Evolutionary conservation across 768 basidiomycete species (phyloP).

Genomic region (Boletus sp.): DNA sequence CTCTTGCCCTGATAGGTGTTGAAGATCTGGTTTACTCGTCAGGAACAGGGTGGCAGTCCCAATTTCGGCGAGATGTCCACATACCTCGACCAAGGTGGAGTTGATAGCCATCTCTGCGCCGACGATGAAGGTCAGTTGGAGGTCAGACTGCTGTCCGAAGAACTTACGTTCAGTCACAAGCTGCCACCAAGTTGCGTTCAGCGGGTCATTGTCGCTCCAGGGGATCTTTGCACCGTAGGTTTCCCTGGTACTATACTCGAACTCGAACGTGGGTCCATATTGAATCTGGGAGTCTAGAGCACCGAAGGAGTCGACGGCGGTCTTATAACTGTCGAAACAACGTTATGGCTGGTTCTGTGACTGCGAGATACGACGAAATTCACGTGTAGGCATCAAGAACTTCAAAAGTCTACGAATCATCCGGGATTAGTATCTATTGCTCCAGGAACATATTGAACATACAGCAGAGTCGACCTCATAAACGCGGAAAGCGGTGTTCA

Average conservation of each 20-base stretch:
- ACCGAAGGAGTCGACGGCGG: slow-evolving; percentile 58
- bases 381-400: slow-evolving; percentile 76
- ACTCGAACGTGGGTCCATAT: slow-evolving; percentile 56
- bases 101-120: slow-evolving; percentile 60
- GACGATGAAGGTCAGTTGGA: neutral
- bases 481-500: slow-evolving; percentile 68
- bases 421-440: neutral
- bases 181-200: slow-evolving; percentile 86
- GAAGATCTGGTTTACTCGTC: slow-evolving; percentile 46
- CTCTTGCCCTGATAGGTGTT: slow-evolving; percentile 70
- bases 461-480: slow-evolving; percentile 54
- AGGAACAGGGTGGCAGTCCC: neutral
- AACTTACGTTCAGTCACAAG: slow-evolving; percentile 65
- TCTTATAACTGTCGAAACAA: slow-evolving; percentile 49
- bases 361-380: slow-evolving; percentile 20
- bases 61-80: slow-evolving; percentile 13
- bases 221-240: slow-evolving; percentile 55
- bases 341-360: neutral
- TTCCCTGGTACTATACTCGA: slow-evolving; percentile 68
- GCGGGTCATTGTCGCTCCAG: slow-evolving; percentile 62
- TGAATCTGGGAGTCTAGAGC: slow-evolving; percentile 52
- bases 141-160: neutral
- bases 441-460: slow-evolving; percentile 19
- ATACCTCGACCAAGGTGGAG: slow-evolving; percentile 54
- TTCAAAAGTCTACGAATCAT: slow-evolving; percentile 61